Evolutionary conservation across 2,329 filamentous ascomycete species (phyloP).

Genomic region (Nemania sp.): DNA sequence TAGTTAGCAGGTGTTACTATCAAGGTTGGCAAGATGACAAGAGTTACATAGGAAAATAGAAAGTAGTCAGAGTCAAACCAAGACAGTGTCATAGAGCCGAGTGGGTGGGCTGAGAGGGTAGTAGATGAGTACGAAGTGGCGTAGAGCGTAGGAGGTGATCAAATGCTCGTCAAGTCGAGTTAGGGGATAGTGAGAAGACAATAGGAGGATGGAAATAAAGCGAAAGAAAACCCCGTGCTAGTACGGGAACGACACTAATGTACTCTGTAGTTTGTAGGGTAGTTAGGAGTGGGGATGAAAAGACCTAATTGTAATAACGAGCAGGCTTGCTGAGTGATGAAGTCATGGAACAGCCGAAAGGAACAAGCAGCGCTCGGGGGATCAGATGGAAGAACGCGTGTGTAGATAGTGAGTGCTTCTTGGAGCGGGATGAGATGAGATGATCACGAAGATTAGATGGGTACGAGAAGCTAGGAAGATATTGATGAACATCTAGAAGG

Average conservation of each 20-base stretch:
- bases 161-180: neutral
- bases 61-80: neutral
- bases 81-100: neutral
- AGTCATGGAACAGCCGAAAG: neutral
- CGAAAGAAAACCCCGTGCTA: neutral
- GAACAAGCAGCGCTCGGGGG: neutral
- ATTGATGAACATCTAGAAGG: constrained; percentile 3
- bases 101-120: neutral
- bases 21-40: neutral
- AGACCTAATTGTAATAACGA: too few relatives aligned
- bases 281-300: neutral
- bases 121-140: neutral
- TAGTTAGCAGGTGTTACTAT: constrained; percentile 11
- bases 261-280: neutral
- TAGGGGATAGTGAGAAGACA: too few relatives aligned
- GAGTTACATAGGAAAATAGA: neutral
- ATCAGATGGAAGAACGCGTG: neutral
- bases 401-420: neutral
- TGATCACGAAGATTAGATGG: neutral
- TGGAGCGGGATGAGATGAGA: neutral
- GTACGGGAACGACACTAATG: too few relatives aligned
- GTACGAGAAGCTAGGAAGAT: neutral
- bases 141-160: neutral
- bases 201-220: neutral
- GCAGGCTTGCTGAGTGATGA: neutral